Evolutionary conservation across 2,329 filamentous ascomycete species (phyloP), one percentile per base, ranked within the genome.

Genomic region (Emericellopsis atlantica): DNA sequence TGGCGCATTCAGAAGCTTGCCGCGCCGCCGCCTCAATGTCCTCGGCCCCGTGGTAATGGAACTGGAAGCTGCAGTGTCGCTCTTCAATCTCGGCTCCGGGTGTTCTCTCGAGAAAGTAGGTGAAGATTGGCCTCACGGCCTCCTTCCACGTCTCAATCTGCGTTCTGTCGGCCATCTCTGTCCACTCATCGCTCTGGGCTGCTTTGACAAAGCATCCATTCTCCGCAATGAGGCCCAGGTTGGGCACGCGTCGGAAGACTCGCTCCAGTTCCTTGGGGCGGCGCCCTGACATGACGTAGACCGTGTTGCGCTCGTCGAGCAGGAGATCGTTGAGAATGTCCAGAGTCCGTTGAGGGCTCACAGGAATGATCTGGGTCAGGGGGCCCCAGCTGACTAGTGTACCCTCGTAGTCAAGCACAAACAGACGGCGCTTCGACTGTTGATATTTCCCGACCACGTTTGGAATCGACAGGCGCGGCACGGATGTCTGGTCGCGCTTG

Each of bases 251-350:
- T 40, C 81, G 80, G 69, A 96, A 95, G 2, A 93, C 70, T 5
- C 81, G 77, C 49, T 95, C 87, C 29, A 95, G 78, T 53, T 95
- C 88, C 51, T 93, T 85, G 0, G 88, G 85, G 49, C 81, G 84
- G 29, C 87, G 80, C 8, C 85, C 82, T 41, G 87, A 95, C 87
- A 95, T 96, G 48, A 96, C 80, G 52, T 95, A 96, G 22, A 96
- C 83, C 2, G 79, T 79, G 54, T 96, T 96, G 45, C 74, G 77
- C 18, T 81, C 76, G 52, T 95, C 88, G 9, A 81, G 69, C 9
- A 92, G 70, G 12, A 96, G 65, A 43, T 95, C 87, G 44, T 83
- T 88, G 12, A 96, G 62, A 0, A 87, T 79, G 45, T 89, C 84
- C 37, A 94, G 72, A 1, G 89, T 88, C 23, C 87, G 81, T 64